These are phyloP conservation scores for Letharia lupina DNA, from an alignment of 495 filamentous ascomycete genomes.

Conservation along the genomic window DNA sequence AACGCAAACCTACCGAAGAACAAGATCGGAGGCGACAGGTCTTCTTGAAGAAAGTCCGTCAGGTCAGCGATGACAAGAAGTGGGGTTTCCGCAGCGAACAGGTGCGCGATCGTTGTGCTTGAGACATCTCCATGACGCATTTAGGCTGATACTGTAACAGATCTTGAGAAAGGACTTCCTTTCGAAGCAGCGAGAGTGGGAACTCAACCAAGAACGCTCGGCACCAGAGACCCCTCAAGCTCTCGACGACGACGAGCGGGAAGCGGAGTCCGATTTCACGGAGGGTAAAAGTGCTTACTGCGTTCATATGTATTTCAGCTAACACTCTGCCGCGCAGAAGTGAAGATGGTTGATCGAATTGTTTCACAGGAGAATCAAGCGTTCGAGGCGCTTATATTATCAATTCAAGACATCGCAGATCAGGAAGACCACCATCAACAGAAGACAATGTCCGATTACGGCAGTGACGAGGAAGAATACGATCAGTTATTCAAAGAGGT, in stretches of 20 bases:
- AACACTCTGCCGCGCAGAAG: constrained; percentile 15
- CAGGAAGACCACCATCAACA: not conserved
- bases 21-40: constrained; percentile 43
- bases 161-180: constrained; percentile 42
- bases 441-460: constrained; percentile 4
- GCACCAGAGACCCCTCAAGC: constrained; percentile 23
- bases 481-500: constrained; percentile 52
- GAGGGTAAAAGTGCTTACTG: not conserved
- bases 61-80: constrained; percentile 58
- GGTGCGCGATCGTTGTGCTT: constrained; percentile 36
- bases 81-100: constrained; percentile 69
- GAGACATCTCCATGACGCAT: constrained; percentile 1
- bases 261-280: constrained; percentile 27
- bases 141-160: constrained; percentile 26
- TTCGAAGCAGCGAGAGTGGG: constrained; percentile 34
- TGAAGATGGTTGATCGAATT: constrained; percentile 38
- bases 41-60: constrained; percentile 72
- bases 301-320: not conserved
- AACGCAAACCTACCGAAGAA: constrained; percentile 8
- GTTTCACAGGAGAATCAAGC: constrained; percentile 49
- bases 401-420: constrained; percentile 29
- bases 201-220: constrained; percentile 29
- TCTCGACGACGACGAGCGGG: constrained; percentile 34
- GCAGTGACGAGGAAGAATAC: constrained; percentile 46
- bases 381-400: constrained; percentile 47